Conservation (phyloP, 2,329 filamentous ascomycete genomes). For the Pleurostoma richardsiae region DNA sequence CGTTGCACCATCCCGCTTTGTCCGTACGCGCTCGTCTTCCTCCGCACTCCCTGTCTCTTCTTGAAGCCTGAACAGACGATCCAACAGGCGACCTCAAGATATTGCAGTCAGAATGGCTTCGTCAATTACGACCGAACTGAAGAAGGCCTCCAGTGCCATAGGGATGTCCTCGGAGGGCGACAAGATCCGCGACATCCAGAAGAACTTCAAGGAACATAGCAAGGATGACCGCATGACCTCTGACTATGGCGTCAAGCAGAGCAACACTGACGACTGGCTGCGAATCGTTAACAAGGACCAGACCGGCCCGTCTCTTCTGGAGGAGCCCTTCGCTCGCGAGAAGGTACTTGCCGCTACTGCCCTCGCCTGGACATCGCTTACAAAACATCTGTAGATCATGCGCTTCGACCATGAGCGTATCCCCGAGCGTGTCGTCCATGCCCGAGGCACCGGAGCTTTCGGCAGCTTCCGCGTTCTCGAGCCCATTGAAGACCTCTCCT, state of each 20-base stretch:
- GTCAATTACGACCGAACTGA: constrained; percentile 24
- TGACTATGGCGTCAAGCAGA: constrained; percentile 71
- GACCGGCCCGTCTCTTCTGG: constrained; percentile 63
- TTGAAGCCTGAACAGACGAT: no score
- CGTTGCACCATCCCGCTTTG: no score
- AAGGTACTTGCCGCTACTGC: constrained; percentile 45
- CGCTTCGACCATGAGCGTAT: constrained; percentile 63
- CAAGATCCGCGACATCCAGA: constrained; percentile 59
- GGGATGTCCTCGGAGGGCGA: constrained; percentile 34
- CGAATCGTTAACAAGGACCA: constrained; percentile 56
- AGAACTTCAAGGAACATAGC: constrained; percentile 53
- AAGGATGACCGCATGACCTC: constrained; percentile 61
- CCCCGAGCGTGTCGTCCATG: constrained; percentile 24
- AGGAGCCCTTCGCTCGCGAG: constrained; percentile 68
- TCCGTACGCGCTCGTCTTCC: no score
- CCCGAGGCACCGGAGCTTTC: constrained; percentile 23
- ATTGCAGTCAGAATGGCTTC: constrained; percentile 4
- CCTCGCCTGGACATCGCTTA: neutral
- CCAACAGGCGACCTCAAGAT: no score
- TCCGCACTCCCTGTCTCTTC: no score
- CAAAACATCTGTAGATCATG: constrained; percentile 45
- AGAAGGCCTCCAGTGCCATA: constrained; percentile 27
- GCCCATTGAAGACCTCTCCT: constrained; percentile 57
- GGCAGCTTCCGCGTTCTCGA: constrained; percentile 61
- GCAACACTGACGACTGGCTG: constrained; percentile 75